These are phyloP conservation scores for Mucor velutinosus DNA, from an alignment of 371 early-diverging fungal species.

Conservation along the genomic window DNA sequence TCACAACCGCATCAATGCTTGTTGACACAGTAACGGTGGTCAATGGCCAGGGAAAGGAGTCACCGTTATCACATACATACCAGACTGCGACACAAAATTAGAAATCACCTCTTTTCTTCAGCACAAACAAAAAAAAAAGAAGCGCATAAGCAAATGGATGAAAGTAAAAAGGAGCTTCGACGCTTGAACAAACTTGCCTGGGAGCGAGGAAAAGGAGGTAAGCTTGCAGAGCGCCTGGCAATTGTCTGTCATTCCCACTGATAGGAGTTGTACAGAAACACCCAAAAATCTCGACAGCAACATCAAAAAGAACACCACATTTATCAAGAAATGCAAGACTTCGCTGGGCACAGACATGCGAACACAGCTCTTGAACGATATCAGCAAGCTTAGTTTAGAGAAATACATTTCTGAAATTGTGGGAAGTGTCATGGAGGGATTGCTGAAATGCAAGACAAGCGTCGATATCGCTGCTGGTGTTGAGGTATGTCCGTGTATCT, in stretches of 20 bases:
- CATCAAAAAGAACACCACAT: slow-evolving; percentile 95
- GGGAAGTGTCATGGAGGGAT: slow-evolving; percentile 79
- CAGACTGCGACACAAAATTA: no score
- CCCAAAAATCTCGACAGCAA: slow-evolving; percentile 85
- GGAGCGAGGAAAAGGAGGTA: slow-evolving; percentile 43
- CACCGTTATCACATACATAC: no score
- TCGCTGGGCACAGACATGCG: slow-evolving; percentile 77
- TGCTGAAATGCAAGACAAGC: slow-evolving; percentile 67
- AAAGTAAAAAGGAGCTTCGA: slow-evolving; percentile 28
- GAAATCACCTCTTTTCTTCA: no score
- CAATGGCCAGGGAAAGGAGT: no score
- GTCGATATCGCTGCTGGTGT: slow-evolving; percentile 83
- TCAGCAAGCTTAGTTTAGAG: slow-evolving; percentile 86
- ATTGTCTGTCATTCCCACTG: neutral
- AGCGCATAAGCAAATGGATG: slow-evolving; percentile 17
- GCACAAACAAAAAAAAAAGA: no score
- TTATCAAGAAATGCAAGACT: slow-evolving; percentile 91
- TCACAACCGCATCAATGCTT: no score
- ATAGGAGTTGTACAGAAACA: slow-evolving; percentile 4
- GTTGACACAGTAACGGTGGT: no score
- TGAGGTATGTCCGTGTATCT: slow-evolving; percentile 52
- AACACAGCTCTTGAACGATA: slow-evolving; percentile 77
- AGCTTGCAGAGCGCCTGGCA: neutral
- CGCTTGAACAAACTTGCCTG: slow-evolving; percentile 36
- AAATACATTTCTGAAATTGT: slow-evolving; percentile 95